Conservation (phyloP, 208 protist species). For the Trypanosomatidae sp. region DNA sequence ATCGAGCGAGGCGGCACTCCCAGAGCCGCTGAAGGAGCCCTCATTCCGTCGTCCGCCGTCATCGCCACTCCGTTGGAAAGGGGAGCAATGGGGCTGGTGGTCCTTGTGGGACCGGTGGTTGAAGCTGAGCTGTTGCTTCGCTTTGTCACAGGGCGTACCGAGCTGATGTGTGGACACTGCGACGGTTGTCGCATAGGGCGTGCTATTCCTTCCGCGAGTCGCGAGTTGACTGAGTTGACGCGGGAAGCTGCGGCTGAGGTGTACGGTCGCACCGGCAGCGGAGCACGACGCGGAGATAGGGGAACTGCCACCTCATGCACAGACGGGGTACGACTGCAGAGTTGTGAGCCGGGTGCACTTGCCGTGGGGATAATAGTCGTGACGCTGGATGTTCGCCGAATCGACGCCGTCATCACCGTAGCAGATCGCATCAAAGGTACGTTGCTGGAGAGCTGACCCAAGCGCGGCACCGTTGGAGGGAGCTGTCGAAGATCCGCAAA, state of each 20-base stretch:
- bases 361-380: background rate
- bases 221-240: constrained; percentile 36
- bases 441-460: background rate
- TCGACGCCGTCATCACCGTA: background rate
- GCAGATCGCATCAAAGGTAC: background rate
- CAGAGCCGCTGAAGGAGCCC: background rate
- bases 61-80: no score
- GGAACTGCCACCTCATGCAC: constrained; percentile 4
- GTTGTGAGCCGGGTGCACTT: constrained; percentile 4
- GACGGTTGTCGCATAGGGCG: background rate
- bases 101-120: background rate
- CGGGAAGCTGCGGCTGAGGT: constrained; percentile 30
- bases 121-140: background rate
- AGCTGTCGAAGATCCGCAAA: constrained; percentile 9
- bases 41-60: background rate
- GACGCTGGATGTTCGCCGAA: constrained; percentile 2
- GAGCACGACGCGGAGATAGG: background rate
- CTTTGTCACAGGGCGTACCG: background rate
- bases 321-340: constrained; percentile 13
- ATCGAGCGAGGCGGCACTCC: constrained; percentile 5
- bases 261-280: constrained; percentile 6
- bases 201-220: constrained; percentile 6
- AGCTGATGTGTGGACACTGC: constrained; percentile 1
- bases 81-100: background rate
- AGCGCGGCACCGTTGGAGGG: constrained; percentile 9